Evolutionary conservation across 139 green algal genomes (phyloP).

Genomic region (Chlorella sp.): DNA sequence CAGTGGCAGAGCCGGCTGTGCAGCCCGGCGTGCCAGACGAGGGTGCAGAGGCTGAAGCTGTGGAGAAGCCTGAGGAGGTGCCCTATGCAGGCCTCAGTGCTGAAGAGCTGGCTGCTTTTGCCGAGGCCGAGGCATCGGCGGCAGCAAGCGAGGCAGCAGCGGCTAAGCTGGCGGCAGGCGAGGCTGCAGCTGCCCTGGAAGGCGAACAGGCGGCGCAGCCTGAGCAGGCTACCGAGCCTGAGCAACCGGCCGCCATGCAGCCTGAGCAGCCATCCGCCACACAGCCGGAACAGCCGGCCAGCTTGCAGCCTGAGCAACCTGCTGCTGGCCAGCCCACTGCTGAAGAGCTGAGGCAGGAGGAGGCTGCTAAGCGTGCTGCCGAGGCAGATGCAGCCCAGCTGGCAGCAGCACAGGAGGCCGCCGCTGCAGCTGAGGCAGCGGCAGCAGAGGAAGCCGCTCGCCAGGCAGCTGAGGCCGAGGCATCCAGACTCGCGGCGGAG

Average conservation of each 20-base stretch:
- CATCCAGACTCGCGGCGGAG: not conserved
- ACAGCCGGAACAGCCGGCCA: not conserved
- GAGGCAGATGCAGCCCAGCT: not conserved
- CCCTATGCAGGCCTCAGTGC: not conserved
- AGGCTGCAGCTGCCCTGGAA: not conserved
- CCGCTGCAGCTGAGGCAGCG: not conserved
- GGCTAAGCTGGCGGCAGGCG: not conserved
- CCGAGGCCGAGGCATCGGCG: not conserved
- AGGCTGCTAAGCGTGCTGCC: not conserved
- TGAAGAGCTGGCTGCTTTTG: not conserved
- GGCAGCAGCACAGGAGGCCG: not conserved
- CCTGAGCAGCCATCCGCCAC: not conserved
- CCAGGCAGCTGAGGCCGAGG: not conserved
- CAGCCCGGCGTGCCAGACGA: not conserved
- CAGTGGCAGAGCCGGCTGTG: not conserved
- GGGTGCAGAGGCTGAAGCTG: not conserved
- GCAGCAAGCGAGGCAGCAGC: not conserved
- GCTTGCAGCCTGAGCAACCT: too few relatives aligned
- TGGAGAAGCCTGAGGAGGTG: not conserved
- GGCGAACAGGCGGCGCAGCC: not conserved
- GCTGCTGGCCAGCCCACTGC: not conserved
- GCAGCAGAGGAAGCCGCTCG: not conserved
- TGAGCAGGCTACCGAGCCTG: not conserved
- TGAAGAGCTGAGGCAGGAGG: not conserved
- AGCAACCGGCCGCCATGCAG: not conserved